Evolutionary conservation across 2,329 filamentous ascomycete species (phyloP).

Genomic region (Thelonectria discophora): DNA sequence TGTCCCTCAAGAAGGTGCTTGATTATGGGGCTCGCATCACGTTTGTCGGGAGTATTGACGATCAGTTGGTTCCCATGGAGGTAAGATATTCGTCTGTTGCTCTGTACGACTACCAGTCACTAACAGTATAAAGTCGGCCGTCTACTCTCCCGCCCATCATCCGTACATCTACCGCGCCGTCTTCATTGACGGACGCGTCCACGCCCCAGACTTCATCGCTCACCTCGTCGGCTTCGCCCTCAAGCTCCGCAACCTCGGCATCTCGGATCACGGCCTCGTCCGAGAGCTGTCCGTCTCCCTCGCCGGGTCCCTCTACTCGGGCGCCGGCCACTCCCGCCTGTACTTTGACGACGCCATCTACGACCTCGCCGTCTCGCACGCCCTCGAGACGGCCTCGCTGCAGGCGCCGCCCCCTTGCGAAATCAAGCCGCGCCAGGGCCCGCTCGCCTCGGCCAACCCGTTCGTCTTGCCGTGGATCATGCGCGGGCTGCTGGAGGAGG

Average conservation of each 20-base stretch:
- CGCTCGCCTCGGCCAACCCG: constrained; percentile 72
- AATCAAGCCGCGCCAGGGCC: constrained; percentile 37
- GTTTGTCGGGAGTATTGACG: constrained; percentile 94
- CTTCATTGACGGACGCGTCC: constrained; percentile 91
- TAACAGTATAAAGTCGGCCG: constrained; percentile 70
- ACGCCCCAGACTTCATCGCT: constrained; percentile 92
- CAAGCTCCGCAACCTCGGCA: constrained; percentile 91
- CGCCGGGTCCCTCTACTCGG: constrained; percentile 88
- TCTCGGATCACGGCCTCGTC: constrained; percentile 92
- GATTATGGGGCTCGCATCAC: constrained; percentile 83
- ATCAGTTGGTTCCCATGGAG: constrained; percentile 94
- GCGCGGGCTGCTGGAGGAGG: constrained; percentile 90
- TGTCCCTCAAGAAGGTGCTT: constrained; percentile 77
- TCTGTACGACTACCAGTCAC: constrained; percentile 10
- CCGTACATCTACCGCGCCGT: constrained; percentile 96
- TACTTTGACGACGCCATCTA: constrained; percentile 93
- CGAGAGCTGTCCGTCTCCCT: constrained; percentile 88
- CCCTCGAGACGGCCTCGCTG: constrained; percentile 74
- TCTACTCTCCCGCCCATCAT: constrained; percentile 85
- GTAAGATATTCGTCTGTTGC: constrained; percentile 54
- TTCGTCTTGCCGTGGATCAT: constrained; percentile 96
- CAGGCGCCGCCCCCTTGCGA: constrained; percentile 46
- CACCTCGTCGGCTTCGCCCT: constrained; percentile 92
- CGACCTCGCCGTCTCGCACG: constrained; percentile 76
- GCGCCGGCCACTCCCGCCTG: constrained; percentile 91